These are phyloP conservation scores for Microdochium trichocladiopsis DNA, from an alignment of 2,329 filamentous ascomycete genomes.

Conservation along the genomic window DNA sequence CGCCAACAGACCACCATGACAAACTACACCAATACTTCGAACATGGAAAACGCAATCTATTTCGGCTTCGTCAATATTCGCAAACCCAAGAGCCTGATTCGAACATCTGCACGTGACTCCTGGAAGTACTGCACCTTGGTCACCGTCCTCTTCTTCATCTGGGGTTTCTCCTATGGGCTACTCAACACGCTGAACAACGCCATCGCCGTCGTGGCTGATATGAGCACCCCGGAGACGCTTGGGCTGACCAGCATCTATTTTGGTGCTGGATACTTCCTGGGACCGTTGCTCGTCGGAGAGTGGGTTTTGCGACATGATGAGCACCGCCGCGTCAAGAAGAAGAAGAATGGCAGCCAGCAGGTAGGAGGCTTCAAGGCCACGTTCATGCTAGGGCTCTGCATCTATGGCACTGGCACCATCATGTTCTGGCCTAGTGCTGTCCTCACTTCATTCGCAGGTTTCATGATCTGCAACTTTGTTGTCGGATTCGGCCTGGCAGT, in stretches of 20 bases:
- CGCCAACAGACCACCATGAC: constrained; percentile 20
- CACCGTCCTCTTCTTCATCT: constrained; percentile 77
- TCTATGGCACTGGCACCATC: constrained; percentile 72
- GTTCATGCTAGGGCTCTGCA: constrained; percentile 68
- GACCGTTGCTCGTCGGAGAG: constrained; percentile 61
- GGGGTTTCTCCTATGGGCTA: constrained; percentile 86
- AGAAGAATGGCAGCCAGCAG: constrained; percentile 23
- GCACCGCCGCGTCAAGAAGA: constrained; percentile 40
- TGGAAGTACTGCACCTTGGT: constrained; percentile 68
- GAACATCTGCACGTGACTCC: constrained; percentile 55
- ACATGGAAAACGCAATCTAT: constrained; percentile 44
- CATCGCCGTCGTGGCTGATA: constrained; percentile 55
- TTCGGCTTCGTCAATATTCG: constrained; percentile 74
- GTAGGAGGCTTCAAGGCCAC: constrained; percentile 69
- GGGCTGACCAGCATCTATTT: constrained; percentile 67
- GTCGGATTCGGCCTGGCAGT: constrained; percentile 71
- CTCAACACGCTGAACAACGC: constrained; percentile 73
- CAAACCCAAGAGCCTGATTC: constrained; percentile 63
- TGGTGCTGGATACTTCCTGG: constrained; percentile 61
- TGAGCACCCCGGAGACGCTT: constrained; percentile 55
- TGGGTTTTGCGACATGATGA: constrained; percentile 64
- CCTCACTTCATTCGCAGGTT: constrained; percentile 68
- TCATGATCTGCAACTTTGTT: constrained; percentile 67
- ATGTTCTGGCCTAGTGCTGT: constrained; percentile 82
- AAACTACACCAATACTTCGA: constrained; percentile 23